Conservation (phyloP, 148 eudicot genomes). For the Rhododendron griersonianum region DNA sequence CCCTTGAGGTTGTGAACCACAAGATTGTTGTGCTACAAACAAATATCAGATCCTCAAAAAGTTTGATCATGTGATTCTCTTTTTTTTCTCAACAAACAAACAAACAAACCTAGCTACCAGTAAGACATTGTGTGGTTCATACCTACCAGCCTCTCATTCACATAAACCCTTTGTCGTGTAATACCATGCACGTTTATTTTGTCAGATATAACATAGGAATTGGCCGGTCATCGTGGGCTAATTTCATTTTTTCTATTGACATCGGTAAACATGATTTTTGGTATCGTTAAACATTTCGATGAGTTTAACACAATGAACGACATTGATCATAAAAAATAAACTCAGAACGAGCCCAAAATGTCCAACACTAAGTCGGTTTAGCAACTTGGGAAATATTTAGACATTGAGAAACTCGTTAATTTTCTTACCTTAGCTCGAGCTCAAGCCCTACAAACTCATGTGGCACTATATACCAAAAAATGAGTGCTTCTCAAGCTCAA, state of each 20-base stretch:
- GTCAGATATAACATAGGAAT: not conserved
- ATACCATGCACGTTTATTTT: not conserved
- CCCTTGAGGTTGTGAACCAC: not conserved
- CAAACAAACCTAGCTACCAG: not conserved
- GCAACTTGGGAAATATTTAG: no score
- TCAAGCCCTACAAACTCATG: no score
- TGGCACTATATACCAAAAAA: no score
- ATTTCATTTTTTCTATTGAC: no score
- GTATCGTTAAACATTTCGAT: not conserved
- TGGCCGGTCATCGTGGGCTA: not conserved
- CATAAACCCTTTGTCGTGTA: not conserved
- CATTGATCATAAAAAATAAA: no score
- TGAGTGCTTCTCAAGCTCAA: no score
- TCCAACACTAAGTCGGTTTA: no score
- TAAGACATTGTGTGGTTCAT: not conserved
- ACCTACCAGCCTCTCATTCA: not conserved
- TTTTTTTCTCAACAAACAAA: not conserved
- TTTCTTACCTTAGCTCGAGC: no score
- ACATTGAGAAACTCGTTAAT: no score
- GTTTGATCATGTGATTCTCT: not conserved
- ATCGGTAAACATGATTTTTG: no score
- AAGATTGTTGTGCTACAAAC: not conserved
- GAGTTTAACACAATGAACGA: no score
- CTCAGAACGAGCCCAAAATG: no score
- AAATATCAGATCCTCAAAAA: not conserved